Evolutionary conservation across 75 land plant species (phyloP), one percentile per base, ranked within the genome.

Genomic region (Pinus tabuliformis): DNA sequence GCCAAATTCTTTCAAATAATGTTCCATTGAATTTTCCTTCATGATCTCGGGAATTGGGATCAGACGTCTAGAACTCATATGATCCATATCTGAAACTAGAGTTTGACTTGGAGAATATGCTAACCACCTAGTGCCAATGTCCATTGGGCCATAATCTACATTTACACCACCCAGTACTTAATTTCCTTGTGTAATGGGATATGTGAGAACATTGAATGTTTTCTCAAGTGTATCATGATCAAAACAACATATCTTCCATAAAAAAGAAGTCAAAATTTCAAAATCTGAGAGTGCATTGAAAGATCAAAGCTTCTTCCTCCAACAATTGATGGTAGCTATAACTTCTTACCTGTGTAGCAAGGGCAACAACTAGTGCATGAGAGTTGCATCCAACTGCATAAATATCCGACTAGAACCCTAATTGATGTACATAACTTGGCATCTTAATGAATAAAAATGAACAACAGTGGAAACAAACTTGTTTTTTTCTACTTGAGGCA

Each of bases 1-100:
- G 83, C 93, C 85, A 5, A 95, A 95, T 78, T 95, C 95, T 79
- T 85, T 92, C 3, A 95, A 95, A 85, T 92, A 95, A 61, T 91
- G 89, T 39, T 91, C 91, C 63, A 92, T 93, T 36, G 84, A 57
- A 75, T 87, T 87, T 20, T 89, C 93, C 81, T 92, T 91, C 36
- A 92, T 89, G 9, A 76, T 84, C 37, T 77, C 74, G 58, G 84
- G 87, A 59, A 89, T 79, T 42, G 84, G 85, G 6, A 61, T 86
- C 73, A 95, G 58, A 77, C 87, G 91, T 75, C 92, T 91, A 13
- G 95, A 91, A 65, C 82, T 86, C n/a, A 95, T 89, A 61, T 95
- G 90, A 4, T 90, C 90, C 22, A 86, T 72, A 37, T 79, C 81
- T 28, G 87, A 77, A 73, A 86, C 68, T 11, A 76, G 81, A 42